Conservation (phyloP, 805 yeast species). For the Zygosaccharomyces bailii region DNA sequence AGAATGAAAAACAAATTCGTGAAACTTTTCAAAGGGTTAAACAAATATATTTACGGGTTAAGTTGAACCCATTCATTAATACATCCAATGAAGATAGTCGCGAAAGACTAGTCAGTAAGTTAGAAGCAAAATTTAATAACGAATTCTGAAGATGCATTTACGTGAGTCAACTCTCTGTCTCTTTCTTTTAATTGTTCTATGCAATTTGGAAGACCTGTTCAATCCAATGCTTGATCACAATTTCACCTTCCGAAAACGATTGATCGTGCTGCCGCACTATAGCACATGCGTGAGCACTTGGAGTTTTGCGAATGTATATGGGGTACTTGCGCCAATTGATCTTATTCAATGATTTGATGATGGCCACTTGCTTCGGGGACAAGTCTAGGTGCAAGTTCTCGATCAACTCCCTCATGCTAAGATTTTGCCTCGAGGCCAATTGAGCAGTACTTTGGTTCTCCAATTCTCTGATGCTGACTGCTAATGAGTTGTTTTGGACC, state of each 20-base stretch:
- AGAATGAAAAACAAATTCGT: slow-evolving; percentile 11
- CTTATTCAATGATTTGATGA: slow-evolving; percentile 54
- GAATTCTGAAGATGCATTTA: slow-evolving; percentile 4
- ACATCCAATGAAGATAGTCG: slow-evolving; percentile 8
- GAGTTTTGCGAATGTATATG: slow-evolving; percentile 60
- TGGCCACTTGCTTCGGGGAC: slow-evolving; percentile 43
- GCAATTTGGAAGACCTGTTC: slow-evolving; percentile 38
- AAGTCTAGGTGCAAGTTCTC: slow-evolving; percentile 19
- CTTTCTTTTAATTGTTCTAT: neutral
- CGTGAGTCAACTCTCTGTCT: neutral
- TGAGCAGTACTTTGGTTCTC: slow-evolving; percentile 16
- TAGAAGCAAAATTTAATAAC: slow-evolving; percentile 19
- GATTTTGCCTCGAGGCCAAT: slow-evolving; percentile 13
- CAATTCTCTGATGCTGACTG: slow-evolving; percentile 19
- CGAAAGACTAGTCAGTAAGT: slow-evolving; percentile 16
- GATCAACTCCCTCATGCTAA: slow-evolving; percentile 11
- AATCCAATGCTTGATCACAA: slow-evolving; percentile 63
- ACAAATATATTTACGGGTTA: slow-evolving; percentile 25
- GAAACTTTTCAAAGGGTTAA: slow-evolving; percentile 25
- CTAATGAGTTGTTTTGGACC: slow-evolving; percentile 12
- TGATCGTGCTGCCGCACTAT: slow-evolving; percentile 60
- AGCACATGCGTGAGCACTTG: slow-evolving; percentile 76
- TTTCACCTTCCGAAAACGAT: slow-evolving; percentile 64
- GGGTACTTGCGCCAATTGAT: slow-evolving; percentile 71
- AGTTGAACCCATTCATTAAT: slow-evolving; percentile 29